Evolutionary conservation across 768 basidiomycete species (phyloP), one percentile per base, ranked within the genome.

Genomic region (Phaeotremella fagi): DNA sequence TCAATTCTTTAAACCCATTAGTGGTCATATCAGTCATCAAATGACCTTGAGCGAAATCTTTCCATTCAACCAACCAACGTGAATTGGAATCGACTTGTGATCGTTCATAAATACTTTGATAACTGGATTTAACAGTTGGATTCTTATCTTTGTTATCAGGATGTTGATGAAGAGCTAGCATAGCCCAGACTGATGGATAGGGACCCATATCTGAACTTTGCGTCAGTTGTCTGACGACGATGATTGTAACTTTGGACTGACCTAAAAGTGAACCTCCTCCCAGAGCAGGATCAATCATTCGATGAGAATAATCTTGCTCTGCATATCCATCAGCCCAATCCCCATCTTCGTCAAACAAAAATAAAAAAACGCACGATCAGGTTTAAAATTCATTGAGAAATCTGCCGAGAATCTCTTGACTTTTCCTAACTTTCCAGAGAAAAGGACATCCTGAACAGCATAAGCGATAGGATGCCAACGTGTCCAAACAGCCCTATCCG

Each of bases 181-280:
- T 83, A 18, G 87, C 83, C 87, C 88, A 63, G n/a, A 59, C 57
- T 15, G 63, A 57, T 2, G 54, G 47, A 33, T 60, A 60, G 2
- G 55, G 67, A 14, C 64, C 60, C 60, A 48, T 59, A 18, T 15
- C 38, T n/a, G n/a, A n/a, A n/a, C n/a, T n/a, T n/a, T 42, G 18
- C 36, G 22, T 47, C 37, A 59, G 33, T 15, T 27, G 36, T 11
- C 14, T 20, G 41, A 42, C 50, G 49, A 27, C 31, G 24, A 35
- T 9, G 41, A 38, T 1, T 28, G 16, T 6, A 33, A 75, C 85
- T 73, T 60, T 88, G n/a, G n/a, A 86, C 91, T 79, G 70, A 91
- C 90, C n/a, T 20, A 94, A 80, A 25, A 94, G 68, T 12, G 83
- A 87, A 0, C 89, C 89, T 9, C 90, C 89, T 23, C 86, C 90